These are phyloP conservation scores for Lizonia empirigonia DNA, from an alignment of 2,329 filamentous ascomycete species.

Conservation along the genomic window DNA sequence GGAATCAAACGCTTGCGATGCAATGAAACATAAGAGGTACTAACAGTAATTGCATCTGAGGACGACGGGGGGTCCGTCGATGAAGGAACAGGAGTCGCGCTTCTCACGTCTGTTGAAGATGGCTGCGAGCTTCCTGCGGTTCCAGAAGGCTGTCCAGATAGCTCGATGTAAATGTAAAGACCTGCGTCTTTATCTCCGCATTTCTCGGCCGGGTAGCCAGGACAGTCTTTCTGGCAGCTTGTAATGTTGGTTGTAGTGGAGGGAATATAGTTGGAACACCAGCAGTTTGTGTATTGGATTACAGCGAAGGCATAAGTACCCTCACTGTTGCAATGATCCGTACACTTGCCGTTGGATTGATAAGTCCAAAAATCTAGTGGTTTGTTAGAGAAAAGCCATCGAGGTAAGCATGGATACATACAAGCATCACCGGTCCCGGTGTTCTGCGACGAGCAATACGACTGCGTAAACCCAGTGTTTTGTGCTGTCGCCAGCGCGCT, in stretches of 20 bases:
- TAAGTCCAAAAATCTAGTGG: slow-evolving; percentile 36
- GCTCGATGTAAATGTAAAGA: slow-evolving; percentile 69
- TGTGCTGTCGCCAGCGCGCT: slow-evolving; percentile 16
- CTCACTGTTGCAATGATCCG: slow-evolving; percentile 60
- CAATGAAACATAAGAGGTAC: slow-evolving; percentile 33
- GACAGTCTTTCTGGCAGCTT: slow-evolving; percentile 65
- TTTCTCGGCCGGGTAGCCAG: slow-evolving; percentile 69
- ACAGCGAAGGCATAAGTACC: slow-evolving; percentile 68
- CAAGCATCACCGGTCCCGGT: slow-evolving; percentile 43
- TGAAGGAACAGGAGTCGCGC: slow-evolving; percentile 21
- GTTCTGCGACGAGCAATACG: slow-evolving; percentile 56
- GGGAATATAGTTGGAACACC: slow-evolving; percentile 75
- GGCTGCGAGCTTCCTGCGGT: slow-evolving; percentile 53
- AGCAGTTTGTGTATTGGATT: slow-evolving; percentile 69
- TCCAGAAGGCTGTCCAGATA: slow-evolving; percentile 59
- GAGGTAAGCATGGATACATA: slow-evolving; percentile 31
- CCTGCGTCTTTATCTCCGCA: slow-evolving; percentile 64
- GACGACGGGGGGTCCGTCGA: slow-evolving; percentile 23
- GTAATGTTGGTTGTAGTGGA: slow-evolving; percentile 42
- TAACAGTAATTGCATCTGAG: slow-evolving; percentile 34
- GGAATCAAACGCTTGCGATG: slow-evolving; percentile 20
- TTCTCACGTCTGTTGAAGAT: slow-evolving; percentile 37
- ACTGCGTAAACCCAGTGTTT: slow-evolving; percentile 27
- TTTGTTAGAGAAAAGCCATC: slow-evolving; percentile 12
- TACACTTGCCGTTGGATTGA: slow-evolving; percentile 74